Evolutionary conservation across 768 basidiomycete genomes (phyloP).

Genomic region (Cystofilobasidium bisporidii): DNA sequence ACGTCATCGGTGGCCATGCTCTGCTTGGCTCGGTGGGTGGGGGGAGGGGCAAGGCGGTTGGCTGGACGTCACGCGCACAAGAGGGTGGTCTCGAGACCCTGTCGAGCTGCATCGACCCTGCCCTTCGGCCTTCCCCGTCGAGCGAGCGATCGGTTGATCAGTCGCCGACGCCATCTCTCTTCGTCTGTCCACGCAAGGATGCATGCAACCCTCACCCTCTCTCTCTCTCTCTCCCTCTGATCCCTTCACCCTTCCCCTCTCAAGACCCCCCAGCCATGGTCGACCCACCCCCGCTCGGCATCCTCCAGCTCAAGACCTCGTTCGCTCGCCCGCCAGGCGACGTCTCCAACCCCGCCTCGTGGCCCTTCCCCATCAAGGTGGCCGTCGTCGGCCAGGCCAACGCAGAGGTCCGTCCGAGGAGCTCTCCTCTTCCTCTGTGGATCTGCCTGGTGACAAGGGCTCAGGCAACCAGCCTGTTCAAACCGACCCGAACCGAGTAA

Average conservation of each 20-base stretch:
- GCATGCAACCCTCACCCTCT: too few species aligned
- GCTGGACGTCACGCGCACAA: not conserved
- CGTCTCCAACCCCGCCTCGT: conserved; percentile 26
- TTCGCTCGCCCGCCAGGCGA: conserved; percentile 33
- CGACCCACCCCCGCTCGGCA: conserved; percentile 23
- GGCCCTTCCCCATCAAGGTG: conserved; percentile 31
- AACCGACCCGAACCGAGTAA: too few species aligned
- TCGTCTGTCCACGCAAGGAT: too few species aligned
- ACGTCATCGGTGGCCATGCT: conserved; percentile 2
- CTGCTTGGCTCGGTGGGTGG: not conserved
- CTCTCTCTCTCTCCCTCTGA: not conserved
- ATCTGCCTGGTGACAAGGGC: too few species aligned
- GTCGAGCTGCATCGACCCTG: too few species aligned
- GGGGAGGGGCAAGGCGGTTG: not conserved
- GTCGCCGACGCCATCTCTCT: too few species aligned
- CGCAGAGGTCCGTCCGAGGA: not conserved
- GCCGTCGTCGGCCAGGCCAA: conserved; percentile 31
- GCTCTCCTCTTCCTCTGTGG: not conserved
- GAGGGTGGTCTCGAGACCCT: too few species aligned
- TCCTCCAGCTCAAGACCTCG: conserved; percentile 32
- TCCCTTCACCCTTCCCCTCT: not conserved
- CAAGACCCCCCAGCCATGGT: not conserved
- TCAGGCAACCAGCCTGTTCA: too few species aligned
- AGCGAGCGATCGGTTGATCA: too few species aligned
- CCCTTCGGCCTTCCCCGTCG: too few species aligned